Percentiles rank a stretch among this genome's conserved stretches.
Evolutionary conservation across 768 basidiomycete genomes (phyloP).

Genomic region (Terana coerulea): DNA sequence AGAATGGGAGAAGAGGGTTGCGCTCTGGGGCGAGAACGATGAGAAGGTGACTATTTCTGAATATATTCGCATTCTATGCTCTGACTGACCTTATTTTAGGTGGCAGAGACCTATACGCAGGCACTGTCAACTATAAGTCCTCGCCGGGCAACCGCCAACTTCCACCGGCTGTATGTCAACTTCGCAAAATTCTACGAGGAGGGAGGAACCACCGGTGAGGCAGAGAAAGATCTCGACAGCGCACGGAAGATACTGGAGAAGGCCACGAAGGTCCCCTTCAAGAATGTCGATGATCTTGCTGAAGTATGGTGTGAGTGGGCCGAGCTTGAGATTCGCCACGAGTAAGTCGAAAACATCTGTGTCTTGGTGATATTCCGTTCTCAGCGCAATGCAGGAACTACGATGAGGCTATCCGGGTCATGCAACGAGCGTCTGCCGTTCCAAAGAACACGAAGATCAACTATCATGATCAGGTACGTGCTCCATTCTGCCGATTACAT

Average conservation of each 20-base stretch:
- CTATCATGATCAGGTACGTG: conserved; percentile 89
- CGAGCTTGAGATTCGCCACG: conserved; percentile 94
- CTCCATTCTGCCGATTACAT: too few species aligned
- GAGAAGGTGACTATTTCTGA: conserved; percentile 61
- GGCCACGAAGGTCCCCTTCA: conserved; percentile 88
- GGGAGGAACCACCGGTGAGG: conserved; percentile 77
- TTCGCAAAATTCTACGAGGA: conserved; percentile 99
- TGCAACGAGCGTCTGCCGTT: conserved; percentile 92
- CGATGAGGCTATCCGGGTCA: conserved; percentile 90
- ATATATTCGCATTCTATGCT: conserved; percentile 2
- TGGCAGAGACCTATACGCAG: conserved; percentile 88
- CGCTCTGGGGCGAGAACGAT: conserved; percentile 89
- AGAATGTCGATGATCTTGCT: conserved; percentile 93
- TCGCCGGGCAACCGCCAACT: conserved; percentile 84
- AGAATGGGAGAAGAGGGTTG: conserved; percentile 98
- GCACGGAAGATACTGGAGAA: conserved; percentile 94
- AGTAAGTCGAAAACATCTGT: conserved; percentile 50
- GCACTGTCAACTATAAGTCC: conserved; percentile 88
- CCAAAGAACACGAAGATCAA: conserved; percentile 89
- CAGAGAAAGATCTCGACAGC: conserved; percentile 77
- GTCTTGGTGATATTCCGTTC: not conserved
- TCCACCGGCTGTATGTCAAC: conserved; percentile 88
- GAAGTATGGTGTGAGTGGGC: conserved; percentile 99
- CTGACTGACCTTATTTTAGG: conserved; percentile 38
- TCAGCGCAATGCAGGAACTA: conserved; percentile 65